Percentiles rank a stretch among this genome's conserved stretches.
These are phyloP conservation scores for Senna siamea DNA, from an alignment of 306 rosid species.

Conservation along the genomic window DNA sequence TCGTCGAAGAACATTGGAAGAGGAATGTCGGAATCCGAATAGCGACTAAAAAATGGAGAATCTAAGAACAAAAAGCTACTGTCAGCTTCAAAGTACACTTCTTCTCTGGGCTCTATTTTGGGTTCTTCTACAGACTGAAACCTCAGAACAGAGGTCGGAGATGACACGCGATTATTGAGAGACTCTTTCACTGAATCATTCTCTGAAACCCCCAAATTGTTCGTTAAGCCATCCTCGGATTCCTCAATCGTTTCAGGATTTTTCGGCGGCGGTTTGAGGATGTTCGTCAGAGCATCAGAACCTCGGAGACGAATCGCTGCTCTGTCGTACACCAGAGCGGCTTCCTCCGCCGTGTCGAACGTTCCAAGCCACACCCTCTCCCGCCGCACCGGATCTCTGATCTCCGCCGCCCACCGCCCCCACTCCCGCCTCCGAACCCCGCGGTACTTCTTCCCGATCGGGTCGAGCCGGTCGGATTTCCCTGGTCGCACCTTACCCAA, in stretches of 20 bases:
- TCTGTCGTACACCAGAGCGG: constrained; percentile 56
- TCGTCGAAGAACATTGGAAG: constrained; percentile 40
- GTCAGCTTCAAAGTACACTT: not conserved
- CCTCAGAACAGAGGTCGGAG: constrained; percentile 14
- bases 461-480: not conserved
- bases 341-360: constrained; percentile 63
- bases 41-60: not conserved
- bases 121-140: not conserved
- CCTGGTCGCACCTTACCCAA: not conserved
- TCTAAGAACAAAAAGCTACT: not conserved
- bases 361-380: constrained; percentile 70
- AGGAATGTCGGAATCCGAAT: not conserved
- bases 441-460: constrained; percentile 33
- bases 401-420: constrained; percentile 76
- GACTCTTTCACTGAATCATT: not conserved
- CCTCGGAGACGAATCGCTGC: constrained; percentile 59
- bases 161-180: not conserved
- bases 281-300: constrained; percentile 51
- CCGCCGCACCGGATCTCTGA: constrained; percentile 52
- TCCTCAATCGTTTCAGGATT: not conserved
- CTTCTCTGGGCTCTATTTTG: not conserved
- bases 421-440: constrained; percentile 63
- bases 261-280: constrained; percentile 24
- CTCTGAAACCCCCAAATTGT: not conserved
- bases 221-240: not conserved